Conservation (phyloP, 495 filamentous ascomycete genomes). For the Trichoderma gamsii region DNA sequence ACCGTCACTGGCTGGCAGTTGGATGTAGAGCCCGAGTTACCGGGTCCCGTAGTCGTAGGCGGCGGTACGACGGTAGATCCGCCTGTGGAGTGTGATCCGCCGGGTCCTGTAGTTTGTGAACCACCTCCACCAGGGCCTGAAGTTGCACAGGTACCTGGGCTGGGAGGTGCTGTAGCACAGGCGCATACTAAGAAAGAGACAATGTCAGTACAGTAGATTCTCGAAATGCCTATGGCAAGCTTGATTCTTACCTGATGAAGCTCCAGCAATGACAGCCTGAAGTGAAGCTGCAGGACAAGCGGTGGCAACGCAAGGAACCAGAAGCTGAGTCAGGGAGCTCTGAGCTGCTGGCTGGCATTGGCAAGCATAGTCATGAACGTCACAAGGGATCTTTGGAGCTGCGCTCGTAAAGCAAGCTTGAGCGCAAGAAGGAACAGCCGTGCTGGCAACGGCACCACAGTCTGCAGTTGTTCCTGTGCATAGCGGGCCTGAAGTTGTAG, state of each 20-base stretch:
- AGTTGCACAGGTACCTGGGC: neutral
- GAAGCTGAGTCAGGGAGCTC: conserved; percentile 16
- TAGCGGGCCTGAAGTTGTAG: neutral
- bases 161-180: neutral
- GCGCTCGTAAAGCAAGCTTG: conserved; percentile 21
- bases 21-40: neutral
- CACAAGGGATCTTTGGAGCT: conserved; percentile 18
- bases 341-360: conserved; percentile 21
- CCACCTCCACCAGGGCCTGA: neutral
- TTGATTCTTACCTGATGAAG: neutral
- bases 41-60: neutral
- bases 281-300: conserved; percentile 20
- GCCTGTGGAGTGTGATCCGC: neutral
- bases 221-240: neutral
- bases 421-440: conserved; percentile 20
- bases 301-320: conserved; percentile 22
- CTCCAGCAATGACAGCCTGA: conserved; percentile 21
- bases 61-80: neutral
- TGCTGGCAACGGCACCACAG: conserved; percentile 17
- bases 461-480: too few relatives aligned
- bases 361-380: conserved; percentile 19
- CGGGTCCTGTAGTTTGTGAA: neutral
- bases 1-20: neutral
- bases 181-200: neutral
- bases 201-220: neutral